Percentiles rank a stretch among this genome's conserved stretches.
phyloP scores from a whole-genome alignment of 2,329 filamentous ascomycete genomes.

The Thielaviopsis ethacetica region DNA sequence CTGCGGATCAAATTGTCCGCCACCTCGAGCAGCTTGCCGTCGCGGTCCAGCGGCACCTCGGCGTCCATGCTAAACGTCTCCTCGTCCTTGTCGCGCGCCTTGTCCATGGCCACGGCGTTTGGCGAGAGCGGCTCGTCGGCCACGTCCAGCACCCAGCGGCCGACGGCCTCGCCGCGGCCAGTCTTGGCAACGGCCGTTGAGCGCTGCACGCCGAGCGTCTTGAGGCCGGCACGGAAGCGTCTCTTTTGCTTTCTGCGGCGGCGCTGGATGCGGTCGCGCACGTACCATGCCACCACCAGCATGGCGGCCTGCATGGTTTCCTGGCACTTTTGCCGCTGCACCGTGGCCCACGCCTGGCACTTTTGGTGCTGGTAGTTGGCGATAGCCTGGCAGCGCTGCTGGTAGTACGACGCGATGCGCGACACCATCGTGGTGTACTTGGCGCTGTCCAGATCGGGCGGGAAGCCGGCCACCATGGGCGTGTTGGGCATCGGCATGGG shows the following conservation, averaged over 20 bases:
- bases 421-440: constrained; percentile 29
- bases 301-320: constrained; percentile 33
- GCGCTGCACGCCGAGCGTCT: constrained; percentile 16
- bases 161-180: constrained; percentile 24
- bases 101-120: constrained; percentile 16
- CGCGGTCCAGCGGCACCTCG: constrained; percentile 24
- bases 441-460: constrained; percentile 20
- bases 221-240: constrained; percentile 24
- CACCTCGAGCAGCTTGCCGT: constrained; percentile 26
- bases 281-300: constrained; percentile 33
- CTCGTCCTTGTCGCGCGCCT: constrained; percentile 23
- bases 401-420: constrained; percentile 31
- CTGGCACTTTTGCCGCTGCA: constrained; percentile 30
- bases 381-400: constrained; percentile 30
- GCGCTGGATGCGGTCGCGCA: constrained; percentile 29
- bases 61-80: constrained; percentile 25
- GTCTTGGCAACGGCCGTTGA: constrained; percentile 23
- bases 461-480: constrained; percentile 5
- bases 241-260: constrained; percentile 25
- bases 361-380: constrained; percentile 30
- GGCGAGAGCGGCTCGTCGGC: constrained; percentile 21
- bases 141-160: constrained; percentile 27
- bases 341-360: constrained; percentile 30
- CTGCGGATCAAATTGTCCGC: constrained; percentile 32
- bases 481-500: neutral